Conservation (phyloP, 768 basidiomycete species). For the Amanita inopinata region DNA sequence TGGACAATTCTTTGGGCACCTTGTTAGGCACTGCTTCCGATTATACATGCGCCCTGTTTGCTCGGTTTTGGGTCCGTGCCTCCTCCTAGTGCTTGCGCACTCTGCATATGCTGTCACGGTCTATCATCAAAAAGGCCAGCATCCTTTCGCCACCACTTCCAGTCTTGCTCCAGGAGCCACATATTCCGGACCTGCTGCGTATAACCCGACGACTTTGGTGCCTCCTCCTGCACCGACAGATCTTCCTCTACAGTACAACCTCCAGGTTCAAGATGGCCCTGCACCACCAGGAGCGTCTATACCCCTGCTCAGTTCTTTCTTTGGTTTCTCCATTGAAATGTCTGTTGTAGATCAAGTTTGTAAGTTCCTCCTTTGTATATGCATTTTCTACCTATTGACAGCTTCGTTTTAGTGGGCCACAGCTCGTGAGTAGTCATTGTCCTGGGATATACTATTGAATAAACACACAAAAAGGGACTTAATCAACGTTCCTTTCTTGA, state of each 20-base stretch:
- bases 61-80: too few relatives aligned
- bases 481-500: conserved; percentile 60
- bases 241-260: conserved; percentile 7
- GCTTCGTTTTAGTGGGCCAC: conserved; percentile 32
- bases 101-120: conserved; percentile 21
- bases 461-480: conserved; percentile 23
- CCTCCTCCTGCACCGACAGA: conserved; percentile 19
- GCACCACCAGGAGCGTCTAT: conserved; percentile 24
- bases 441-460: conserved; percentile 12
- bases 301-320: conserved; percentile 42
- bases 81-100: background rate
- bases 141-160: conserved; percentile 28
- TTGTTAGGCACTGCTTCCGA: background rate
- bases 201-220: conserved; percentile 21
- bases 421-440: conserved; percentile 27
- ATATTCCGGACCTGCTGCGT: conserved; percentile 23
- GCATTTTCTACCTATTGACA: too few relatives aligned
- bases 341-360: conserved; percentile 51
- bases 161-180: conserved; percentile 39
- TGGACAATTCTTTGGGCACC: too few relatives aligned
- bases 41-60: background rate
- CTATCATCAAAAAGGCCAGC: conserved; percentile 26
- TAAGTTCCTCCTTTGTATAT: too few relatives aligned
- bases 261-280: conserved; percentile 5
- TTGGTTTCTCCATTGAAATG: conserved; percentile 73